Percentiles rank a stretch among this genome's conserved stretches.
Conservation (phyloP, 179 eudicot species). For the Silene vulgaris region DNA sequence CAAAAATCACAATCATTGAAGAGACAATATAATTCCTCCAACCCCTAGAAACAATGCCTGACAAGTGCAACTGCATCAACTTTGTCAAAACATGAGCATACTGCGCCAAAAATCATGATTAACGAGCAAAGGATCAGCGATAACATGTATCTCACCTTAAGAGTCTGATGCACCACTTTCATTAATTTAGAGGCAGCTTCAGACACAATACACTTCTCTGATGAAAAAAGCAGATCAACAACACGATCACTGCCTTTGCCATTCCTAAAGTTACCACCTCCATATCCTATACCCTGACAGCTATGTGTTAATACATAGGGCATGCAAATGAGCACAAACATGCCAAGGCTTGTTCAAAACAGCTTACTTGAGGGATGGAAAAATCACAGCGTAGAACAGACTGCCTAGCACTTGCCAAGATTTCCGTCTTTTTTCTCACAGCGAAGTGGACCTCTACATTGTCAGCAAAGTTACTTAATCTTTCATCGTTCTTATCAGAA, state of each 20-base stretch:
- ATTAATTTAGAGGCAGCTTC: conserved; percentile 73
- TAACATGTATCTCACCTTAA: conserved; percentile 44
- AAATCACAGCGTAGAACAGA: conserved; percentile 65
- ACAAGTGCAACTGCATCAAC: neutral
- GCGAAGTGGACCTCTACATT: conserved; percentile 98
- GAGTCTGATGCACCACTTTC: conserved; percentile 84
- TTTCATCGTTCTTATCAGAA: conserved; percentile 63
- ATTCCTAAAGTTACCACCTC: conserved; percentile 31
- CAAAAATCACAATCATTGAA: neutral
- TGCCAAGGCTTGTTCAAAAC: neutral
- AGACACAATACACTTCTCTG: conserved; percentile 82
- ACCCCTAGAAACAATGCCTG: neutral
- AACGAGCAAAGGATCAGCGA: conserved; percentile 1
- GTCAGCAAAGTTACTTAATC: conserved; percentile 74
- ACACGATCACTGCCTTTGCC: conserved; percentile 34
- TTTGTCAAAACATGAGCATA: neutral
- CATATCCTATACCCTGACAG: conserved; percentile 49
- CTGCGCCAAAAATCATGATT: neutral
- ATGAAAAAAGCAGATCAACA: conserved; percentile 69
- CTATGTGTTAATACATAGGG: conserved; percentile 23
- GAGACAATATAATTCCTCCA: neutral
- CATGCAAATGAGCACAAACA: conserved; percentile 7
- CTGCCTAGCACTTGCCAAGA: conserved; percentile 79
- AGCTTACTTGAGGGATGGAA: conserved; percentile 66
- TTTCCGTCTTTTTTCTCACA: conserved; percentile 78